Evolutionary conservation across 75 land plant species (phyloP).

Genomic region (Pseudotsuga menziesii): DNA sequence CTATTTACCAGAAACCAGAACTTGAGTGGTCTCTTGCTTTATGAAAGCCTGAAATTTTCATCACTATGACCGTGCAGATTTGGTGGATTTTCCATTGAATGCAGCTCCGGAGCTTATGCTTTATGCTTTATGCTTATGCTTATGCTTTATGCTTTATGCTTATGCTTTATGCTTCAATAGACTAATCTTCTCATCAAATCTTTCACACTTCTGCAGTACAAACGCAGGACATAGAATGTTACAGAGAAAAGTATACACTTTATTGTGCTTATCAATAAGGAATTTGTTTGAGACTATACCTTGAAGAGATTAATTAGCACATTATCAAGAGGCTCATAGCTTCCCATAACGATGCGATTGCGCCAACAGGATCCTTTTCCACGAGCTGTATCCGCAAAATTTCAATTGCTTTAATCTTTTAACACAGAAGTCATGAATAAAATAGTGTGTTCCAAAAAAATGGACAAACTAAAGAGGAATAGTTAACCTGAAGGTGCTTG

Average conservation of each 20-base stretch:
- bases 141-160: no score
- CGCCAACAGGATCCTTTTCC: constrained; percentile 49
- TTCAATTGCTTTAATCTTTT: no score
- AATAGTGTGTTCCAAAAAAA: not conserved
- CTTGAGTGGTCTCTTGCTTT: constrained; percentile 79
- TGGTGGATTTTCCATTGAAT: constrained; percentile 86
- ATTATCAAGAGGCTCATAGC: constrained; percentile 66
- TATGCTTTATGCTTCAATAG: no score
- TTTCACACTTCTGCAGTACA: constrained; percentile 67
- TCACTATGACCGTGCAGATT: constrained; percentile 94
- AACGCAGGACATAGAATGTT: not conserved
- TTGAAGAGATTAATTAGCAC: constrained; percentile 63
- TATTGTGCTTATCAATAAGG: no score
- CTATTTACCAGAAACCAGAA: constrained; percentile 68
- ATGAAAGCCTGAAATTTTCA: constrained; percentile 92
- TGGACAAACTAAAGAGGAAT: not conserved
- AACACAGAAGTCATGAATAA: no score
- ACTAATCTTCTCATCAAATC: constrained; percentile 77
- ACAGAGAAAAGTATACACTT: no score
- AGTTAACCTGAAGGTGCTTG: constrained; percentile 12
- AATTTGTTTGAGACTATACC: constrained; percentile 15
- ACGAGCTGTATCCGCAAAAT: constrained; percentile 30
- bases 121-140: no score
- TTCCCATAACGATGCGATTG: constrained; percentile 56
- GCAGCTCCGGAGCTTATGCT: constrained; percentile 79